Conservation (phyloP, 176 grass and related monocot genomes). For the Oropetium thomaeum region DNA sequence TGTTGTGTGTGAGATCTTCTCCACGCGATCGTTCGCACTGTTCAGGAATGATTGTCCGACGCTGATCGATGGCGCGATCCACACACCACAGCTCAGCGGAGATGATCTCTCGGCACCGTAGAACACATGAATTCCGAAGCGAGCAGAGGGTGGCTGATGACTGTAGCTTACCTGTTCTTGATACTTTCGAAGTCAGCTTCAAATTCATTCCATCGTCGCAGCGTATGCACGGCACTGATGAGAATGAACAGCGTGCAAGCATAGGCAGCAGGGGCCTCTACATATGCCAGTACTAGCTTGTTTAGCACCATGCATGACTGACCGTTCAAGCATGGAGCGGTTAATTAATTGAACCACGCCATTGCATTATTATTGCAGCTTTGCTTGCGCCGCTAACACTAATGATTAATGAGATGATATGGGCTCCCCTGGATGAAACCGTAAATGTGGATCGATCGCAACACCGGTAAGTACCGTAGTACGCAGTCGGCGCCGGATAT, state of each 20-base stretch:
- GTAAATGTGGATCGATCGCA: conserved; percentile 2
- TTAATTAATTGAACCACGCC: not conserved
- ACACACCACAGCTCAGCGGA: too few species aligned
- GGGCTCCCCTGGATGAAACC: conserved; percentile 22
- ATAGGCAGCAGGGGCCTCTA: not conserved
- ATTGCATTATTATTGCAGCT: not conserved
- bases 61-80: not conserved
- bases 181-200: not conserved
- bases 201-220: too few species aligned
- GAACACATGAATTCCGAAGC: not conserved
- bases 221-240: too few species aligned
- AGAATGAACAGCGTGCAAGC: not conserved
- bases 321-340: too few species aligned
- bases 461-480: not conserved
- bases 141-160: too few species aligned
- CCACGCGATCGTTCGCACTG: not conserved
- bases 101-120: too few species aligned
- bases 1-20: not conserved
- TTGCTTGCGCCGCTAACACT: not conserved
- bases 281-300: not conserved
- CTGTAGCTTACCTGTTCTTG: not conserved
- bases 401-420: too few species aligned
- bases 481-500: not conserved
- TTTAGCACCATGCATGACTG: not conserved
- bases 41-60: not conserved